Evolutionary conservation across 768 basidiomycete genomes (phyloP).

Genomic region (Trichaptum fuscoviolaceum): DNA sequence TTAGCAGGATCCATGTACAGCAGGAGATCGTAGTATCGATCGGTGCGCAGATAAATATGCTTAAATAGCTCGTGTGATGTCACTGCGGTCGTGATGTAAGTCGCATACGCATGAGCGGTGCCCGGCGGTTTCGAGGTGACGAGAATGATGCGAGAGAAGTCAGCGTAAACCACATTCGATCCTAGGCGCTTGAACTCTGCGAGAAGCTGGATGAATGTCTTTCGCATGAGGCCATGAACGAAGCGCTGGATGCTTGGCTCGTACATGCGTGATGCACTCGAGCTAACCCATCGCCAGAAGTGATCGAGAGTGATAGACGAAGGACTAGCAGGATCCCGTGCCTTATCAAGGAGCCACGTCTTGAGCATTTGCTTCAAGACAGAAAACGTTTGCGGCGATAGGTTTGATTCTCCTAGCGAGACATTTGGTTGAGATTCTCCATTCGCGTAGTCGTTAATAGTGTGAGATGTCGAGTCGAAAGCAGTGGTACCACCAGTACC

Average conservation of each 20-base stretch:
- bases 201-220: conserved; percentile 93
- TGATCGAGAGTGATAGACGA: conserved; percentile 78
- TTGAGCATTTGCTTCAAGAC: conserved; percentile 87
- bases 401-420: conserved; percentile 82
- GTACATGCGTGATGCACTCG: conserved; percentile 78
- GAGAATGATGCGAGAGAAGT: conserved; percentile 85
- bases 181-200: conserved; percentile 96
- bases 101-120: conserved; percentile 92
- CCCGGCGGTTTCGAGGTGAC: conserved; percentile 95
- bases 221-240: conserved; percentile 92
- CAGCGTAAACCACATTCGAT: conserved; percentile 88
- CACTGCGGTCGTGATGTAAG: conserved; percentile 90
- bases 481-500: conserved; percentile 91
- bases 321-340: conserved; percentile 62
- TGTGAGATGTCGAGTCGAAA: conserved; percentile 90
- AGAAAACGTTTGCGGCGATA: conserved; percentile 82
- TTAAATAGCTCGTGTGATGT: conserved; percentile 95
- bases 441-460: conserved; percentile 81
- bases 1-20: conserved; percentile 96
- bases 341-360: conserved; percentile 84
- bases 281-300: conserved; percentile 97
- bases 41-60: conserved; percentile 80
- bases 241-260: conserved; percentile 93
- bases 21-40: conserved; percentile 89
- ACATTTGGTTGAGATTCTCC: conserved; percentile 63